Conservation (phyloP, 148 eudicot species). For the Nyssa sinensis region DNA sequence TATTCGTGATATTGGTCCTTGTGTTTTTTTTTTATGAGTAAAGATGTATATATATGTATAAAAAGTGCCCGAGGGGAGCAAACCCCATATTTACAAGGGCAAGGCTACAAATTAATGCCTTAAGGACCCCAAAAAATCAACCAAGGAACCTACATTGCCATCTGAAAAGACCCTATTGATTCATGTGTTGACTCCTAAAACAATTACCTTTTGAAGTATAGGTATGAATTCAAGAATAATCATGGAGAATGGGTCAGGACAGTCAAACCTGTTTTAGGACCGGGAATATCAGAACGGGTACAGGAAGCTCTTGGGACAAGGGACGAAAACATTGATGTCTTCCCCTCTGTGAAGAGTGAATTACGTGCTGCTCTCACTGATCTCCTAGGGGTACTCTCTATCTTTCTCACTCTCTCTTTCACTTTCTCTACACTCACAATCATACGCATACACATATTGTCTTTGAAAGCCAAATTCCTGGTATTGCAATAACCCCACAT, state of each 20-base stretch:
- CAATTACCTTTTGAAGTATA: slow-evolving; percentile 19
- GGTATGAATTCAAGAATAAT: slow-evolving; percentile 82
- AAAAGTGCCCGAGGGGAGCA: no score
- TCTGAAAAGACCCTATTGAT: background rate
- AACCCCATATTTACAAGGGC: no score
- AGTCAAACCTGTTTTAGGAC: slow-evolving; percentile 68
- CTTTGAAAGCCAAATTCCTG: background rate
- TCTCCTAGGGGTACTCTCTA: slow-evolving; percentile 63
- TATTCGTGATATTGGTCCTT: background rate
- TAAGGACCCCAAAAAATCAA: no score
- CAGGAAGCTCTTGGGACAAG: slow-evolving; percentile 61
- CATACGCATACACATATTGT: no score
- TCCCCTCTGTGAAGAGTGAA: slow-evolving; percentile 51
- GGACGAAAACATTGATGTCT: slow-evolving; percentile 50
- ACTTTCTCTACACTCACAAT: no score
- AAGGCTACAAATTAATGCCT: no score
- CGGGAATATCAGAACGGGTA: slow-evolving; percentile 71
- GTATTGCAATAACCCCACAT: background rate
- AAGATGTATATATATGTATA: no score
- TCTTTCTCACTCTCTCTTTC: slow-evolving; percentile 5
- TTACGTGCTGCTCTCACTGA: slow-evolving; percentile 65
- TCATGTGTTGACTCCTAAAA: slow-evolving; percentile 3
- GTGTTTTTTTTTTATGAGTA: no score
- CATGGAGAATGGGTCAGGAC: slow-evolving; percentile 78
- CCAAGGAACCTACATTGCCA: no score